Base-by-base conservation (phyloP, 176 grass and related monocot species). In the Paspalum notatum region DNA sequence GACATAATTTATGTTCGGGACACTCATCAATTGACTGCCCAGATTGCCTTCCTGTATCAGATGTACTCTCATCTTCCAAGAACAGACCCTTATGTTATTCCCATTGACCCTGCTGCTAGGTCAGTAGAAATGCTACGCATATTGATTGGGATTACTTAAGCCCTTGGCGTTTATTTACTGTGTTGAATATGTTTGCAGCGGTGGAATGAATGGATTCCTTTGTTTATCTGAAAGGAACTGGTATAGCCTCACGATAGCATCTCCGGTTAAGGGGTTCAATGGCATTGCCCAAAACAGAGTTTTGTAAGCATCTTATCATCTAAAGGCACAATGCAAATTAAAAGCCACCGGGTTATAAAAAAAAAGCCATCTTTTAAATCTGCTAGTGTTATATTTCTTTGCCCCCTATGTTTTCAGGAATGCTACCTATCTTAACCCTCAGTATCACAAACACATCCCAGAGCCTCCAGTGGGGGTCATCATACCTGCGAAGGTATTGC, bases 131-230 rank as follows among this genome's bases (percentile, higher is more conserved):
- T 82, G 57, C 72, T 75, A 26, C 37, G 49, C 90, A 43, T 24
- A 78, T 80, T 76, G 12, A 74, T 56, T 73, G 86, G 55, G 48
- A 65, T 75, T 75, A 53, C 80, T 74, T 80, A 60, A 12, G 82
- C 14, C 56, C 16, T 81, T 12, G 0, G 82, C 47, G 81, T 65
- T 45, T 74, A 64, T 77, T 80, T 79, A 83, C 39, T 11, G 10
- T 68, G 59, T 49, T 84, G 15, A 21, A 76, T 78, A 25, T 80
- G 71, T 69, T 70, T 81, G 66, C 85, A 95, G 92, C 79, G 88
- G 76, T 61, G 88, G 96, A 82, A 98, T 98, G 96, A 98, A 98
- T 82, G 96, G 96, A 65, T 98, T 87, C 68, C 90, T 98, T 82
- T 93, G 86, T 84, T 91, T 98, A 89, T 89, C 81, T 65, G 82